A percentile compares a stretch with the other conserved stretches of the same genome.
These are phyloP conservation scores for Aspergillus melleus DNA, from an alignment of 2,329 filamentous ascomycete genomes.

Conservation along the genomic window DNA sequence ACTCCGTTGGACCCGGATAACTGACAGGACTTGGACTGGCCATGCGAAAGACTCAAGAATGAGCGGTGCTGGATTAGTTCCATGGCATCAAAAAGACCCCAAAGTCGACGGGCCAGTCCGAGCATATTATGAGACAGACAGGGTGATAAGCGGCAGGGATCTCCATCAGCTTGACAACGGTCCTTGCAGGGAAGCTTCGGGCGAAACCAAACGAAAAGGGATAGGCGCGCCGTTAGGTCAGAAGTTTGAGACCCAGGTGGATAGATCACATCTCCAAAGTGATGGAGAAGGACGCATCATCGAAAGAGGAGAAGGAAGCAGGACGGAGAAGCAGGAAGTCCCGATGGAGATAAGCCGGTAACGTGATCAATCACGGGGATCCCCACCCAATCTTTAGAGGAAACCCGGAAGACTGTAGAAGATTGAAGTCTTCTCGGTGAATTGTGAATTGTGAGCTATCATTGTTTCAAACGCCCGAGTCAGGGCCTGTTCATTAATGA, in stretches of 20 bases:
- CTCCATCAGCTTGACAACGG: background rate
- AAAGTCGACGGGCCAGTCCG: background rate
- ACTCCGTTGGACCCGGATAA: background rate
- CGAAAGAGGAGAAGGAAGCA: background rate
- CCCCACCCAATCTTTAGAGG: background rate
- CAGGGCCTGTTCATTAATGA: no score
- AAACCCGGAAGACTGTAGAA: no score
- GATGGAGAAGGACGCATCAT: background rate
- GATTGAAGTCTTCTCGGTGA: no score
- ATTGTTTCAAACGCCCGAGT: background rate
- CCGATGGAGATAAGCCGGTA: background rate
- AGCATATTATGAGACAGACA: background rate
- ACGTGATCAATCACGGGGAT: background rate
- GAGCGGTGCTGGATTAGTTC: background rate
- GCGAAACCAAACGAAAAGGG: background rate
- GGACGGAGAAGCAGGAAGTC: no score
- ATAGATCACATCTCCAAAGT: background rate
- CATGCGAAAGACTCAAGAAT: background rate
- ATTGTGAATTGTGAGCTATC: conserved; percentile 3
- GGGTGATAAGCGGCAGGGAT: background rate
- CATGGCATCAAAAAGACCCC: background rate
- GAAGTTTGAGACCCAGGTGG: background rate
- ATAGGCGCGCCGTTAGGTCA: background rate
- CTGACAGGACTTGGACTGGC: background rate
- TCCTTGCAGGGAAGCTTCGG: background rate